Percentiles rank a stretch among this genome's conserved stretches.
These are phyloP conservation scores for Saxispiralis lemnorum DNA, from an alignment of 495 filamentous ascomycete genomes.

Conservation along the genomic window DNA sequence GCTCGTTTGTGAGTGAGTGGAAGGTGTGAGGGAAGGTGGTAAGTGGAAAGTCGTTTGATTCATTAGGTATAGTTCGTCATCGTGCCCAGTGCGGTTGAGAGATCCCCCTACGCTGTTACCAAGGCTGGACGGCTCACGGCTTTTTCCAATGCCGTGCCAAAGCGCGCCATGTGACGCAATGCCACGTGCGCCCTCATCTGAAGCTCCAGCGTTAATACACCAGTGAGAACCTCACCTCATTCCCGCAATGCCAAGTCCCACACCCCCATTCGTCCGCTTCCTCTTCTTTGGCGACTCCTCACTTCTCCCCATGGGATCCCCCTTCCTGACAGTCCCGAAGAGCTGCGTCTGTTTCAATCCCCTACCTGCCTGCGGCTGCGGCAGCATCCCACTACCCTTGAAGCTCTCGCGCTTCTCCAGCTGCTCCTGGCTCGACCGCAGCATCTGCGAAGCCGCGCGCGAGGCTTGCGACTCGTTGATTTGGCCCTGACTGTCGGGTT, in stretches of 20 bases:
- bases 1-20: no score
- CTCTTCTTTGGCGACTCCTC: slow-evolving; percentile 17
- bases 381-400: slow-evolving; percentile 2
- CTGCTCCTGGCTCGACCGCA: slow-evolving; percentile 19
- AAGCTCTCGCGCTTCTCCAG: slow-evolving; percentile 8
- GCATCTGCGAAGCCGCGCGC: slow-evolving; percentile 34
- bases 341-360: slow-evolving; percentile 22
- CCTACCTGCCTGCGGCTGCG: neutral
- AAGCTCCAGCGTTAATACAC: neutral
- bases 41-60: no score
- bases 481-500: slow-evolving; percentile 29
- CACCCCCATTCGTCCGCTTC: slow-evolving; percentile 13
- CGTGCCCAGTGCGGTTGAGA: neutral
- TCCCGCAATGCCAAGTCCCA: slow-evolving; percentile 24
- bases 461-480: slow-evolving; percentile 36
- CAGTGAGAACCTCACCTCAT: slow-evolving; percentile 10
- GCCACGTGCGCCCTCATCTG: neutral
- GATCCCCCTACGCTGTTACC: neutral
- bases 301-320: slow-evolving; percentile 7
- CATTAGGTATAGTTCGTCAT: no score
- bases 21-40: no score
- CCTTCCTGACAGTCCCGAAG: slow-evolving; percentile 24
- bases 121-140: neutral
- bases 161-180: neutral
- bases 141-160: neutral